Evolutionary conservation across 305 asterid species (phyloP), one percentile per base, ranked within the genome.

Genomic region (Lippia alba): DNA sequence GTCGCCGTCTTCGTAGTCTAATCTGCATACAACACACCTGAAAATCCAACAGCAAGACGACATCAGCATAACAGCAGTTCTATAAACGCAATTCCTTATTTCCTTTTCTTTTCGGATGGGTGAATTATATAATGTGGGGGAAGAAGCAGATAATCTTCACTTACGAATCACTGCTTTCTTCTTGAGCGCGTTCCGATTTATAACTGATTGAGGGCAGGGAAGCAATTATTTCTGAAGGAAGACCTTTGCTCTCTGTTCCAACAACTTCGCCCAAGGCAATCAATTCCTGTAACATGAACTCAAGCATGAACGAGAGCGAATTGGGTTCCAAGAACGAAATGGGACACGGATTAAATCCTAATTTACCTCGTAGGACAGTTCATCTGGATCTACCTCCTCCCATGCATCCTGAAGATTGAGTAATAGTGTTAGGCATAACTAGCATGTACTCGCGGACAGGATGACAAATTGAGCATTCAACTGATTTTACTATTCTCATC

Each of bases 381-480:
- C 98, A 77, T 94, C 99, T 4, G 97, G 97, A 80, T 94, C 96
- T 74, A 84, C 92, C 70, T 87, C 97, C 65, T 84, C 91, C 97
- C 98, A 93, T 56, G 89, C 82, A 74, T 87, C 97, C 98, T 90
- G 76, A 18, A 66, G 44, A 73, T 69, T 62, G 68, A 84, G 66
- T 58, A 75, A 62, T 41, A 64, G 46, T 67, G 30, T 72, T 39
- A 56, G 64, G 53, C 48, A 76, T 30, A 24, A 24, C 30, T 24
- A 24, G 30, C 2, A 24, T 24, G 30, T 24, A 1, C 30, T 24
- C 30, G 30, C 30, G 30, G 30, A 24, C 30, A 24, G 30, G 30
- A 24, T 24, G 30, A 48, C 8, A 44, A 8, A 44, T 44, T 44
- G 3, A 48, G 54, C 4, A 48, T 1, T n/a, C 54, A 48, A n/a